Evolutionary conservation across 2,329 filamentous ascomycete species (phyloP).

Genomic region (Aspergillus spinulosporus): DNA sequence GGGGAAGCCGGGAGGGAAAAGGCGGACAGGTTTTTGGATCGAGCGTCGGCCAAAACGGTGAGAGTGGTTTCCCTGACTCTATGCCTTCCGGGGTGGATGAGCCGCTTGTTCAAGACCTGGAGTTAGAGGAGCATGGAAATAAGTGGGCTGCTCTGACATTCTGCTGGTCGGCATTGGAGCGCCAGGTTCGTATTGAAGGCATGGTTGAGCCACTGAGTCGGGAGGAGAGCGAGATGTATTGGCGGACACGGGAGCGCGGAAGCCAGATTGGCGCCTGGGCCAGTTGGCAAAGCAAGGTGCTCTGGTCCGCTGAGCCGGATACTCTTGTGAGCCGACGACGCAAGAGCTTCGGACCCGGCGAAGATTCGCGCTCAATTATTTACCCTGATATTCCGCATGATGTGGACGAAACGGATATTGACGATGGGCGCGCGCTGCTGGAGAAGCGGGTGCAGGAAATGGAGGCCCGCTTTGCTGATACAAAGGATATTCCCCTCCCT

Average conservation of each 20-base stretch:
- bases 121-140: constrained; percentile 52
- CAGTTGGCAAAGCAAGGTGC: constrained; percentile 78
- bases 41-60: constrained; percentile 8
- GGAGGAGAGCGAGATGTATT: constrained; percentile 71
- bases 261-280: constrained; percentile 91
- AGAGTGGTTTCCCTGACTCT: constrained; percentile 47
- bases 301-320: constrained; percentile 49
- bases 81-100: constrained; percentile 54
- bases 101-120: constrained; percentile 16
- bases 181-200: constrained; percentile 90
- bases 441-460: constrained; percentile 75
- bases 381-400: constrained; percentile 27
- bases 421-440: constrained; percentile 71
- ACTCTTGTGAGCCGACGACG: constrained; percentile 27
- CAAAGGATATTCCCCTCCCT: constrained; percentile 82
- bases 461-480: constrained; percentile 71
- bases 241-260: constrained; percentile 69
- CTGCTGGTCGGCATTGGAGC: constrained; percentile 82
- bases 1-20: constrained; percentile 65
- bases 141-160: constrained; percentile 81
- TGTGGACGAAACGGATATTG: constrained; percentile 43
- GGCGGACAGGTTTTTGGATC: constrained; percentile 43
- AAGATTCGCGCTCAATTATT: constrained; percentile 17
- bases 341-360: constrained; percentile 27
- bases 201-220: constrained; percentile 62